Evolutionary conservation across 139 green algal genomes (phyloP).

Genomic region (Chlamydomonas sphaeroides): DNA sequence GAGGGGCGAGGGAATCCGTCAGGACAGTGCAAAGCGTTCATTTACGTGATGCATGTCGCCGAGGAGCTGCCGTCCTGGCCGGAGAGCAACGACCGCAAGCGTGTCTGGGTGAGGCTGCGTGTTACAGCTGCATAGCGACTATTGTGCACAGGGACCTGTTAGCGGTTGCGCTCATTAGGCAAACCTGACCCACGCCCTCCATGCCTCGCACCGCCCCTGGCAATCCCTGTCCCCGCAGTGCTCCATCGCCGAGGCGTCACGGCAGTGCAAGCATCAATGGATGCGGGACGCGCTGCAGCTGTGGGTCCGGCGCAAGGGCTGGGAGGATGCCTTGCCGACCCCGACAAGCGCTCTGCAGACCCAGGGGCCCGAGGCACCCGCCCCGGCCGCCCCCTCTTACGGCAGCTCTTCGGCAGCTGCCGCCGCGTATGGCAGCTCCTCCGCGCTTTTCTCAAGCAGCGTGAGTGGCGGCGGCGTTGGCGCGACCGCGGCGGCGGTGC

Average conservation of each 20-base stretch:
- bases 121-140: no score
- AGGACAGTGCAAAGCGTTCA: constrained; percentile 73
- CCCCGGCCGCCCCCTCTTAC: no score
- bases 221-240: no score
- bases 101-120: constrained; percentile 88
- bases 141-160: no score
- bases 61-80: constrained; percentile 90
- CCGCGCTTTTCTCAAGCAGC: neutral
- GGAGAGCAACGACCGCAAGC: constrained; percentile 70
- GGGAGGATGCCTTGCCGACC: neutral
- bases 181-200: no score
- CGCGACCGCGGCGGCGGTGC: no score
- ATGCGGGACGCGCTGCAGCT: constrained; percentile 78
- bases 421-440: neutral
- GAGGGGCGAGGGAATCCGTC: neutral
- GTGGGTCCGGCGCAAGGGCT: constrained; percentile 59
- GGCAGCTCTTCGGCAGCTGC: no score
- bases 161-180: no score
- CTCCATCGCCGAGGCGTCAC: constrained; percentile 46
- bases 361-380: no score
- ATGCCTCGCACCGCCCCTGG: no score
- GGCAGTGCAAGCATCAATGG: constrained; percentile 76
- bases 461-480: no score
- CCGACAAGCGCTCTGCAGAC: no score
- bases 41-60: constrained; percentile 85